A percentile compares a stretch with the other conserved stretches of the same genome.
phyloP scores from a whole-genome alignment of 2,329 filamentous ascomycete species.

The Drechslerella dactyloides region DNA sequence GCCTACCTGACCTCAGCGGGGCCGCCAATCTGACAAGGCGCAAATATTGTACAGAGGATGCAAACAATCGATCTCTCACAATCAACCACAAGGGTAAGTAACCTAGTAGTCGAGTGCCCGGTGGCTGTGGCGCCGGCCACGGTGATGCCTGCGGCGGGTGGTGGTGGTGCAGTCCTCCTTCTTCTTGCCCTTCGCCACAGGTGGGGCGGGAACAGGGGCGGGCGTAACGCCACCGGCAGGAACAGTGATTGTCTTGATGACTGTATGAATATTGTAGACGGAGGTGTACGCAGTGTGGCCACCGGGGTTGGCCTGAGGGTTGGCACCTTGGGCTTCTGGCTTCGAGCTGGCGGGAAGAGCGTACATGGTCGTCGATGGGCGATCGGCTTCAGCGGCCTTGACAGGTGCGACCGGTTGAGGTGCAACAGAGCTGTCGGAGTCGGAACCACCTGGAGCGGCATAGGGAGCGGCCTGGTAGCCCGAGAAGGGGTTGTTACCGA shows the following conservation, averaged over 20 bases:
- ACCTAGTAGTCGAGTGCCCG: slow-evolving; percentile 23
- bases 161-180: slow-evolving; percentile 26
- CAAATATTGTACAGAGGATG: slow-evolving; percentile 30
- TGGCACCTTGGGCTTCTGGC: slow-evolving; percentile 3
- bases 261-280: slow-evolving; percentile 19
- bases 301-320: slow-evolving; percentile 4
- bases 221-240: slow-evolving; percentile 4
- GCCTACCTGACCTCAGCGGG: slow-evolving; percentile 1
- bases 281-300: slow-evolving; percentile 14
- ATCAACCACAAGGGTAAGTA: neutral
- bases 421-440: neutral
- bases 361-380: slow-evolving; percentile 15
- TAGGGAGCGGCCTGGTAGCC: slow-evolving; percentile 27
- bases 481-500: slow-evolving; percentile 45
- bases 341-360: slow-evolving; percentile 6
- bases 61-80: no score
- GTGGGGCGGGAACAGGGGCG: neutral
- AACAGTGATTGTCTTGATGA: slow-evolving; percentile 18
- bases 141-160: slow-evolving; percentile 23
- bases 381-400: neutral
- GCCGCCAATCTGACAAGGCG: slow-evolving; percentile 29
- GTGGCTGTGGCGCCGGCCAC: slow-evolving; percentile 12
- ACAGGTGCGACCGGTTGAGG: slow-evolving; percentile 7
- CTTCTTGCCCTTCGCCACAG: slow-evolving; percentile 10
- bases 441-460: slow-evolving; percentile 21